phyloP scores from a whole-genome alignment of 2,329 filamentous ascomycete genomes.

The Botrytis elliptica region DNA sequence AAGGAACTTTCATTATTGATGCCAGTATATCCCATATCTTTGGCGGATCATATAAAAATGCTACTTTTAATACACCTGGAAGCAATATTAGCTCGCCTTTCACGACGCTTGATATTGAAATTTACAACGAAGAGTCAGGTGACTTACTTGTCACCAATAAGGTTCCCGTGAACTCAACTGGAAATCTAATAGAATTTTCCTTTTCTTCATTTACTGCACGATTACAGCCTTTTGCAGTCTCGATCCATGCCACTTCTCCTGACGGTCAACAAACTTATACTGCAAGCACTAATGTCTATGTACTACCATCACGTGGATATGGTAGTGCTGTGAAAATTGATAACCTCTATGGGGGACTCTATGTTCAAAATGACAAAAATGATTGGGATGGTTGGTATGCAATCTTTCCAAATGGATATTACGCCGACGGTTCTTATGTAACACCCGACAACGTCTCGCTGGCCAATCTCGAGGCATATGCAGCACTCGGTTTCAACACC shows the following conservation, averaged over 20 bases:
- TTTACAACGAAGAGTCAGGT: constrained; percentile 37
- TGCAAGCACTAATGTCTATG: constrained; percentile 41
- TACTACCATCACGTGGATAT: constrained; percentile 45
- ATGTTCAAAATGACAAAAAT: constrained; percentile 41
- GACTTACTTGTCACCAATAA: constrained; percentile 34
- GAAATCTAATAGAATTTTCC: constrained; percentile 41
- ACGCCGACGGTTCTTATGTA: constrained; percentile 38
- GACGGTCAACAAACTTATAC: constrained; percentile 40
- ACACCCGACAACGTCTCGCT: constrained; percentile 36
- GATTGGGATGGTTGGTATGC: constrained; percentile 38
- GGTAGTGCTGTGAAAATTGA: constrained; percentile 50
- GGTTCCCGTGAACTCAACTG: constrained; percentile 42
- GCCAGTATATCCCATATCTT: constrained; percentile 43
- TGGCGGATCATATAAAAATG: constrained; percentile 40
- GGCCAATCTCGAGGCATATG: constrained; percentile 43
- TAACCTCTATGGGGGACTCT: constrained; percentile 46
- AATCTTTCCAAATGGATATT: constrained; percentile 49
- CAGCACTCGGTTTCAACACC: constrained; percentile 47
- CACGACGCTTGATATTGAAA: constrained; percentile 30
- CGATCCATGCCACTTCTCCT: constrained; percentile 38
- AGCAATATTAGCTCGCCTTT: constrained; percentile 26
- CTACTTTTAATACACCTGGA: constrained; percentile 26
- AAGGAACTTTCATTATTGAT: constrained; percentile 45
- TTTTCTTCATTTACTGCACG: constrained; percentile 38
- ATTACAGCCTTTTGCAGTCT: constrained; percentile 42